Evolutionary conservation across 768 basidiomycete genomes (phyloP).

Genomic region (Naganishia kalamii): DNA sequence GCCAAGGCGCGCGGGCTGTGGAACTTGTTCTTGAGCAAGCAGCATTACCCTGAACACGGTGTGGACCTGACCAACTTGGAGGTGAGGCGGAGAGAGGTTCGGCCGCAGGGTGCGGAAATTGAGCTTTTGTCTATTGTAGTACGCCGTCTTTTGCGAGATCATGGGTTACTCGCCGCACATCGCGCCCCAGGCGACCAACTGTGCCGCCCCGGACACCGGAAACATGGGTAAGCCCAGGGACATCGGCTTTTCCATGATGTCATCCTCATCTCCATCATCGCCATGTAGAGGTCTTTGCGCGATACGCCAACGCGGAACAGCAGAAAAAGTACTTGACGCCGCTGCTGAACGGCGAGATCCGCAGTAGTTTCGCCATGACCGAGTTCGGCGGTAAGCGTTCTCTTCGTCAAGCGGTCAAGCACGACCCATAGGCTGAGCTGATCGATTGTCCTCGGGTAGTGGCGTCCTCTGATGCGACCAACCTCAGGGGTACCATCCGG

Average conservation of each 20-base stretch:
- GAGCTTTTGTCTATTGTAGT: slow-evolving; percentile 51
- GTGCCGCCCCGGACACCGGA: slow-evolving; percentile 93
- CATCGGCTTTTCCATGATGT: too few relatives aligned
- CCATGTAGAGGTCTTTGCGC: slow-evolving; percentile 74
- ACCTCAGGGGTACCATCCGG: slow-evolving; percentile 71
- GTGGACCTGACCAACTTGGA: slow-evolving; percentile 89
- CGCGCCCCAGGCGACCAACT: slow-evolving; percentile 82
- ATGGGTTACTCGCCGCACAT: slow-evolving; percentile 76
- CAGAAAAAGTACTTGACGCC: slow-evolving; percentile 84
- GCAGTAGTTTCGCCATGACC: slow-evolving; percentile 89
- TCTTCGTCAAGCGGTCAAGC: neutral
- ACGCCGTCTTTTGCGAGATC: slow-evolving; percentile 95
- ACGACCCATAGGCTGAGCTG: neutral
- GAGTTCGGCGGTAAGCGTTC: slow-evolving; percentile 65
- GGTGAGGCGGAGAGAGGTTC: slow-evolving; percentile 53
- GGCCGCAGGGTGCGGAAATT: too few relatives aligned
- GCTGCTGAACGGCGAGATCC: slow-evolving; percentile 82
- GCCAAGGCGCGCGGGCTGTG: slow-evolving; percentile 85
- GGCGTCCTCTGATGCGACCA: slow-evolving; percentile 92
- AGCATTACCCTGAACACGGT: slow-evolving; percentile 82
- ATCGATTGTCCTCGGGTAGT: slow-evolving; percentile 47
- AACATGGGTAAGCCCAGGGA: slow-evolving; percentile 78
- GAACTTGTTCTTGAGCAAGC: slow-evolving; percentile 94
- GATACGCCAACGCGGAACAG: slow-evolving; percentile 85
- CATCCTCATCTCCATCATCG: too few relatives aligned